Conservation (phyloP, 345 rosid genomes). For the Odontarrhena argentea region DNA sequence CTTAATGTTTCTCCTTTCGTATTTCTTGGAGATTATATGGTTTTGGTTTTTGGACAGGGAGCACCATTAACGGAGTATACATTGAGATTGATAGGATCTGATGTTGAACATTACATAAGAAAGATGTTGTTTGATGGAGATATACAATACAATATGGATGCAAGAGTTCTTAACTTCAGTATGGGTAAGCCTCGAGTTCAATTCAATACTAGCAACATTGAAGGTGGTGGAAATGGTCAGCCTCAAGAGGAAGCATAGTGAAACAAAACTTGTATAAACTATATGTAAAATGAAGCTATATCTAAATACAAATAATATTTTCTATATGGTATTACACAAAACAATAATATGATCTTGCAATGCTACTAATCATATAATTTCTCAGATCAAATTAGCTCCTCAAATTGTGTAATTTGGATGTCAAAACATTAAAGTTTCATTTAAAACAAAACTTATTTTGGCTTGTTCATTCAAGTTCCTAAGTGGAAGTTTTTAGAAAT, state of each 20-base stretch:
- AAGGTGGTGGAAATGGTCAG: conserved; percentile 44
- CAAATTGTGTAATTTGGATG: too few species aligned
- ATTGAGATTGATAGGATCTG: conserved; percentile 82
- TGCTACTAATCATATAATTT: too few species aligned
- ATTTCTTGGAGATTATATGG: not conserved
- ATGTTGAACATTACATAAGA: conserved; percentile 89
- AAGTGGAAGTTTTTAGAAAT: not conserved
- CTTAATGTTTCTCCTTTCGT: not conserved
- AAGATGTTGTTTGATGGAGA: conserved; percentile 82
- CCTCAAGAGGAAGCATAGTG: conserved; percentile 22
- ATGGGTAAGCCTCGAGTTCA: conserved; percentile 79
- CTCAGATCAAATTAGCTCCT: too few species aligned
- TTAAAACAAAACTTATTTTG: too few species aligned
- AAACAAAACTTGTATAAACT: conserved; percentile 4
- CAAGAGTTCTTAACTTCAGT: conserved; percentile 83
- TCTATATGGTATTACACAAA: not conserved
- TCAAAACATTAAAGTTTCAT: too few species aligned
- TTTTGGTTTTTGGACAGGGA: conserved; percentile 53
- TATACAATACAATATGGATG: conserved; percentile 86
- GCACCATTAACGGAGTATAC: conserved; percentile 93
- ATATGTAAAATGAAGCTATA: conserved; percentile 6
- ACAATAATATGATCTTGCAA: not conserved
- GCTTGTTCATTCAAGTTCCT: not conserved
- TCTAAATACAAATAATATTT: not conserved
- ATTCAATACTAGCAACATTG: conserved; percentile 50